Evolutionary conservation across 768 basidiomycete species (phyloP).

Genomic region (Suillus plorans): DNA sequence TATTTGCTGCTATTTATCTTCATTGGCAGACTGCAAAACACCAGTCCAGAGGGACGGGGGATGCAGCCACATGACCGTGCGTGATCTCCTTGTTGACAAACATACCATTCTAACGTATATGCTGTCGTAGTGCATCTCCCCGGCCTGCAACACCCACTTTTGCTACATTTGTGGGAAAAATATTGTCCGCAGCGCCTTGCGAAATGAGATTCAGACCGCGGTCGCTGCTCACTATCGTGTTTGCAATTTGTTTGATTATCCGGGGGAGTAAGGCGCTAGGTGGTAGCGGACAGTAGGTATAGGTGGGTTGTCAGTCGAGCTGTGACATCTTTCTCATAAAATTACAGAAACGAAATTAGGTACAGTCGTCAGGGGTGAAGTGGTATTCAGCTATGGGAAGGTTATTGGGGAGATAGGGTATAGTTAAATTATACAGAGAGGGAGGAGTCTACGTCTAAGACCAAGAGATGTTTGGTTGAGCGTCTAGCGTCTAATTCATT

Average conservation of each 20-base stretch:
- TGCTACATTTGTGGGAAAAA: constrained; percentile 51
- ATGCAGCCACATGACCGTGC: constrained; percentile 61
- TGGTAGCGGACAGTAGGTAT: background rate
- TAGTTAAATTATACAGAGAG: constrained; percentile 11
- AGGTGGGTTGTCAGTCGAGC: background rate
- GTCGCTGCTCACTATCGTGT: constrained; percentile 33
- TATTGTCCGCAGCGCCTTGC: constrained; percentile 42
- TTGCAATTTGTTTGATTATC: constrained; percentile 38
- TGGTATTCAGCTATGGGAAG: constrained; percentile 18
- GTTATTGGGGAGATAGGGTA: constrained; percentile 13
- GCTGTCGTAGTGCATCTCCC: constrained; percentile 45
- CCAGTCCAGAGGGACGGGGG: constrained; percentile 51
- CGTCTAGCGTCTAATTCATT: constrained; percentile 8
- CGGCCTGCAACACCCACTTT: constrained; percentile 62
- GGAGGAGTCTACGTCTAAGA: constrained; percentile 10
- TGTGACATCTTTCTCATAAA: background rate
- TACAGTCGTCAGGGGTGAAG: constrained; percentile 15
- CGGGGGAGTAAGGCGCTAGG: background rate
- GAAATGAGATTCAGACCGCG: constrained; percentile 29
- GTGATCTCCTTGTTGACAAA: constrained; percentile 16
- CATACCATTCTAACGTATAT: background rate
- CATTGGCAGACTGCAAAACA: constrained; percentile 40
- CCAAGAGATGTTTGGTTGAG: constrained; percentile 12
- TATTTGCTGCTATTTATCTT: background rate
- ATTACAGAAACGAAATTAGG: constrained; percentile 3